A percentile compares a stretch with the other conserved stretches of the same genome.
These are phyloP conservation scores for Plasmopara muralis DNA, from an alignment of 352 stramenopile genomes.

Conservation along the genomic window DNA sequence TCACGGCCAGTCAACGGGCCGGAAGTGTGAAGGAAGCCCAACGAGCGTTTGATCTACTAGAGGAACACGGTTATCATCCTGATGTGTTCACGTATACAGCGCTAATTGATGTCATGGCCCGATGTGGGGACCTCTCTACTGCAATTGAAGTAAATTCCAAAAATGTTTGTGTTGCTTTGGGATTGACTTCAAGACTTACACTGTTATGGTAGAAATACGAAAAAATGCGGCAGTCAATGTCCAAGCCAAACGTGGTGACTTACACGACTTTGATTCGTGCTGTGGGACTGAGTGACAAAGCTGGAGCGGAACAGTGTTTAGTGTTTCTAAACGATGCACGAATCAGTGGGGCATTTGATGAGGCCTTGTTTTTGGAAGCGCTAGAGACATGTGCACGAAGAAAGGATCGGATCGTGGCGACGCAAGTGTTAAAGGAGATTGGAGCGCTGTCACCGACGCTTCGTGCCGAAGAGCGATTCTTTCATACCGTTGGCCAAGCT, in stretches of 20 bases:
- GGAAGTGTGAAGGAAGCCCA: conserved; percentile 48
- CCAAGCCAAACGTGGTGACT: conserved; percentile 67
- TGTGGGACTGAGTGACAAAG: conserved; percentile 30
- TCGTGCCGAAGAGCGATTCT: conserved; percentile 38
- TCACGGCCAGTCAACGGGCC: conserved; percentile 64
- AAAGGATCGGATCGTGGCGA: conserved; percentile 29
- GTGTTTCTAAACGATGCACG: conserved; percentile 41
- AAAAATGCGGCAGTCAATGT: conserved; percentile 50
- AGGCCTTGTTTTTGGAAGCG: conserved; percentile 52
- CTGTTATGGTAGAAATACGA: conserved; percentile 39
- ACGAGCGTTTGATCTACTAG: conserved; percentile 51
- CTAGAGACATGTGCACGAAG: conserved; percentile 45
- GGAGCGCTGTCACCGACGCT: conserved; percentile 26
- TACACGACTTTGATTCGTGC: conserved; percentile 64
- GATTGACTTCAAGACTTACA: background rate
- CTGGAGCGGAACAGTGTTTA: conserved; percentile 33
- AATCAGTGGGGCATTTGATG: conserved; percentile 49
- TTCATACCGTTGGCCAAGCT: conserved; percentile 36
- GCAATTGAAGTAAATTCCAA: conserved; percentile 35
- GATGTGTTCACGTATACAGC: conserved; percentile 81
- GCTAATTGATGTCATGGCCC: conserved; percentile 66
- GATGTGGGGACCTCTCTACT: conserved; percentile 34
- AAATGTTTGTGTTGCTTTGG: background rate
- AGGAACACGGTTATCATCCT: conserved; percentile 44
- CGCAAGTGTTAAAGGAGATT: conserved; percentile 33